Evolutionary conservation across 345 rosid species (phyloP), one percentile per base, ranked within the genome.

Genomic region (Bretschneidera sinensis): DNA sequence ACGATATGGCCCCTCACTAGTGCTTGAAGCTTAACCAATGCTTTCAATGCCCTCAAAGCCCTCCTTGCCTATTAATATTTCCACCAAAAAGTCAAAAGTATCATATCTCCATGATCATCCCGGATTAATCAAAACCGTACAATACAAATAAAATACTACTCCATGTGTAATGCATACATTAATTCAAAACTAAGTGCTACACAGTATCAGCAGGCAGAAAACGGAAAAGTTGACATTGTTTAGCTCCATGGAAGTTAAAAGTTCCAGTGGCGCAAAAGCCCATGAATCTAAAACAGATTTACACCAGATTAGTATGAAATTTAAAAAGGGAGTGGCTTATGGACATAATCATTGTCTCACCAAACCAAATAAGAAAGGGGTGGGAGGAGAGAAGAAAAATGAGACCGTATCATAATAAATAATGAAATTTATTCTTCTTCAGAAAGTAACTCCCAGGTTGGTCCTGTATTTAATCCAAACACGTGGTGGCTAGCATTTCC

Each of bases 1-100:
- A 86, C 88, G 50, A 95, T 87, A 71, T 95, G 83, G 4, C 99
- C 98, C 61, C 96, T 88, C 54, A 85, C 98, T 64, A 91, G 57
- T 9, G 99, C 99, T 73, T 95, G 97, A 65, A 95, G 96, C 82
- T 85, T 88, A 73, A 95, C 98, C 73, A 95, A 64, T 8, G 94
- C 91, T 80, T 84, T 95, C 59, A 95, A 70, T 22, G 98, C 99
- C 61, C 90, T 79, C 57, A 95, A 67, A 1, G 99, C 96, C 73
- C 96, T 86, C 78, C 92, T 85, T 21, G 97, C 99, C 97, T 89
- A n/a, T 55, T 17, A 63, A 52, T 64, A 43, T 43, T 21, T 21
- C 21, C 61, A 69, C 43, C 33, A 63, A 10, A 39, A 39, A 39
- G 11, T 39, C 45, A 39, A 39, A 39, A 11, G n/a, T n/a, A 39